Evolutionary conservation across 768 basidiomycete genomes (phyloP).

Genomic region (Suillus occidentalis): DNA sequence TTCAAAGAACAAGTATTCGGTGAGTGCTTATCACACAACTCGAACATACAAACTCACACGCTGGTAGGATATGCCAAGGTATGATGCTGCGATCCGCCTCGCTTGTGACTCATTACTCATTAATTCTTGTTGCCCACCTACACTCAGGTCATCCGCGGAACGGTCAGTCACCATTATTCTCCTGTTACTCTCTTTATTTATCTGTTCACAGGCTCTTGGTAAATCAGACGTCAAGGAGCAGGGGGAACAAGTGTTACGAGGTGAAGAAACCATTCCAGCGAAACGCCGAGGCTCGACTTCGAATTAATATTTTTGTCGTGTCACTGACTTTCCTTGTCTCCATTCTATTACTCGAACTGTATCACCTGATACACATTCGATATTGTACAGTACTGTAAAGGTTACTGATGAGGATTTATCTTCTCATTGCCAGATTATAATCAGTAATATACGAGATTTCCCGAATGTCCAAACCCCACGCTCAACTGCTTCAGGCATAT

Average conservation of each 20-base stretch:
- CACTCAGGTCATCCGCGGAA: conserved; percentile 30
- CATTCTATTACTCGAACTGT: neutral
- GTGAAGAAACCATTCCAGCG: conserved; percentile 38
- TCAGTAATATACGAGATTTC: neutral
- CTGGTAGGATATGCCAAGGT: conserved; percentile 34
- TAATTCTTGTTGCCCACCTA: neutral
- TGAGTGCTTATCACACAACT: conserved; percentile 23
- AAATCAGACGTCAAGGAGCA: conserved; percentile 49
- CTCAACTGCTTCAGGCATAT: neutral
- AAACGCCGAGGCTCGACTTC: conserved; percentile 24
- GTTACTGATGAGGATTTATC: neutral
- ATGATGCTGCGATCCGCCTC: conserved; percentile 5
- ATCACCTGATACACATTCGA: neutral
- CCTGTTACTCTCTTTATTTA: conserved; percentile 2
- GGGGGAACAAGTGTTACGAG: conserved; percentile 53
- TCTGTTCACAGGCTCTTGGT: conserved; percentile 21
- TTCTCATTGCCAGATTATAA: neutral
- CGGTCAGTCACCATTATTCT: conserved; percentile 19
- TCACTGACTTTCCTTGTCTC: neutral
- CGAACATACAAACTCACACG: neutral
- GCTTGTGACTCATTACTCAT: conserved; percentile 5
- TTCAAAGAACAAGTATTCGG: conserved; percentile 65
- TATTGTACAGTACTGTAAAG: neutral
- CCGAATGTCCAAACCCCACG: neutral
- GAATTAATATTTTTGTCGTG: neutral